Evolutionary conservation across 495 filamentous ascomycete species (phyloP).

Genomic region (Hyaloscypha variabilis): DNA sequence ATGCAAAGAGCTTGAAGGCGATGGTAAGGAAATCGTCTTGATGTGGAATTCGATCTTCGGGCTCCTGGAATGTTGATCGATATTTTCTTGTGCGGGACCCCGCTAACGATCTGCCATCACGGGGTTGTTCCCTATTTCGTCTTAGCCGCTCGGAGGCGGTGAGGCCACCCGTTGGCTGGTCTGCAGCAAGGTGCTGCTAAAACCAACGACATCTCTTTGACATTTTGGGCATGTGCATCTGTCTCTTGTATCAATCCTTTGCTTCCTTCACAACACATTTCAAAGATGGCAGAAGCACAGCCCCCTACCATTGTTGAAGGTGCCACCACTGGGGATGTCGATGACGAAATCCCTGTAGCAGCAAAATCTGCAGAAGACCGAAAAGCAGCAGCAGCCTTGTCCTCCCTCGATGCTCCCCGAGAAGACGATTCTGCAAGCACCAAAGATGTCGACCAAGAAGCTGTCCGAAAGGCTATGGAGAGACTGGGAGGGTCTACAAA

Average conservation of each 20-base stretch:
- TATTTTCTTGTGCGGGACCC: neutral
- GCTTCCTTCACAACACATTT: neutral
- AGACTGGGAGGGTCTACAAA: conserved; percentile 51
- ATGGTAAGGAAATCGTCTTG: neutral
- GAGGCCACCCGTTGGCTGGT: neutral
- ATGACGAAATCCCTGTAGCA: conserved; percentile 61
- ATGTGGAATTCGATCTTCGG: neutral
- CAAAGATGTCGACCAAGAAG: conserved; percentile 76
- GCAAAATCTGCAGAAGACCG: conserved; percentile 81
- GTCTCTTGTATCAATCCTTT: neutral
- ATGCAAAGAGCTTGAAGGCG: neutral
- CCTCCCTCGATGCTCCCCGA: conserved; percentile 65
- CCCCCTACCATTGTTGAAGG: conserved; percentile 59
- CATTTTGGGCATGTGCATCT: neutral
- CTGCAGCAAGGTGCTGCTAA: conserved; percentile 6
- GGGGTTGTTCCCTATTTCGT: neutral
- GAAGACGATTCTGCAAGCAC: conserved; percentile 54
- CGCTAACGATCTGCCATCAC: neutral
- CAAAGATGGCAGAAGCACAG: conserved; percentile 61
- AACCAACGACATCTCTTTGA: conserved; percentile 16
- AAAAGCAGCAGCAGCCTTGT: conserved; percentile 86
- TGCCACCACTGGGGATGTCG: conserved; percentile 59
- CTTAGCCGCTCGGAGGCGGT: neutral
- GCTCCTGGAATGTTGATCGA: neutral
- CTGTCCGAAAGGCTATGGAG: conserved; percentile 82